A percentile compares a stretch with the other conserved stretches of the same genome.
These are phyloP conservation scores for Aspergillus ostianus DNA, from an alignment of 495 filamentous ascomycete genomes.

Conservation along the genomic window DNA sequence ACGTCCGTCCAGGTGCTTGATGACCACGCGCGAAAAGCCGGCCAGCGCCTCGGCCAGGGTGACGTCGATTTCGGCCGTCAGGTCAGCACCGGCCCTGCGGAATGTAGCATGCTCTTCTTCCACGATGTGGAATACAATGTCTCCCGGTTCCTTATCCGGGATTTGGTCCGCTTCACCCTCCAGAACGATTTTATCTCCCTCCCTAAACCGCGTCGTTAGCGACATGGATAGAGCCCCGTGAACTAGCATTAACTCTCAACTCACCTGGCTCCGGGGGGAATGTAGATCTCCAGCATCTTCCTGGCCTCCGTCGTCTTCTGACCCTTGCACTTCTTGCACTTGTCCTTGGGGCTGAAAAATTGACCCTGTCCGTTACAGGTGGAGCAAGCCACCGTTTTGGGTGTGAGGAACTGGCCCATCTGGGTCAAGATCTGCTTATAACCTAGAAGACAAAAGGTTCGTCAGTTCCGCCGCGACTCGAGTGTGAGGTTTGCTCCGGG, in stretches of 20 bases:
- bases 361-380: slow-evolving; percentile 78
- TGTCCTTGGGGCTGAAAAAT: slow-evolving; percentile 89
- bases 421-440: slow-evolving; percentile 67
- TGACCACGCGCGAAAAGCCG: slow-evolving; percentile 85
- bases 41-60: slow-evolving; percentile 80
- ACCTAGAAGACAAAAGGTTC: slow-evolving; percentile 36
- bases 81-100: slow-evolving; percentile 75
- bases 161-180: slow-evolving; percentile 94
- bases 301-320: slow-evolving; percentile 74
- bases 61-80: slow-evolving; percentile 74
- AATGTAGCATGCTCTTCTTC: slow-evolving; percentile 82
- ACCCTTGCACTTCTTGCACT: slow-evolving; percentile 98
- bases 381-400: slow-evolving; percentile 68
- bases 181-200: slow-evolving; percentile 86
- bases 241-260: slow-evolving; percentile 7
- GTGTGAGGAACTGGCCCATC: slow-evolving; percentile 79
- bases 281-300: slow-evolving; percentile 95
- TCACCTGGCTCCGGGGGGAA: slow-evolving; percentile 78
- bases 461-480: slow-evolving; percentile 11
- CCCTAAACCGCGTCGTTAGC: slow-evolving; percentile 38
- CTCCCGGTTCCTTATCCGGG: slow-evolving; percentile 86
- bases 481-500: background rate
- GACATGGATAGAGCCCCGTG: background rate
- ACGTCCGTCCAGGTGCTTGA: slow-evolving; percentile 91
- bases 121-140: slow-evolving; percentile 83